Percentiles rank a stretch among this genome's conserved stretches.
phyloP scores from a whole-genome alignment of 768 basidiomycete species.

The Leucosporidium creatinivorum region DNA sequence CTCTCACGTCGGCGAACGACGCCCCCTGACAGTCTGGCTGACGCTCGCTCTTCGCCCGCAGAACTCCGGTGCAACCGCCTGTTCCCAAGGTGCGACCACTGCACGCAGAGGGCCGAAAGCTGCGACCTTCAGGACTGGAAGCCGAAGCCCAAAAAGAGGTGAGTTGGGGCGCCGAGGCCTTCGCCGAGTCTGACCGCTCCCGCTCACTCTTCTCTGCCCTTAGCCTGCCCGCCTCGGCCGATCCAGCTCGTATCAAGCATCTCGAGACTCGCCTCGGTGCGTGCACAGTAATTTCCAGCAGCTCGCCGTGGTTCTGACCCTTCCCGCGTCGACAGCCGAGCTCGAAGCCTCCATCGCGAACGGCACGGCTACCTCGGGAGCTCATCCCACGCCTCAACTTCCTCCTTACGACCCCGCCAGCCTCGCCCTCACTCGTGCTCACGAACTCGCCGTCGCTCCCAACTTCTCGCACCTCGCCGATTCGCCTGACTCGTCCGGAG shows the following conservation, averaged over 20 bases:
- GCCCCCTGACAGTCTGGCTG: too few relatives aligned
- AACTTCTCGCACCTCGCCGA: not conserved
- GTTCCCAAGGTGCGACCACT: slow-evolving; percentile 7
- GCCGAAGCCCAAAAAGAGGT: slow-evolving; percentile 1
- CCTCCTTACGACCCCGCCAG: not conserved
- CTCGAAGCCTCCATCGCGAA: slow-evolving; percentile 5
- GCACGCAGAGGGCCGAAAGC: not conserved
- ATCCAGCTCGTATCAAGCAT: not conserved
- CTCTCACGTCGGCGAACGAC: too few relatives aligned
- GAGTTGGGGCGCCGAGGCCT: not conserved
- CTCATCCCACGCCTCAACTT: not conserved
- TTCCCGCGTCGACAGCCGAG: not conserved
- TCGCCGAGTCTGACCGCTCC: not conserved
- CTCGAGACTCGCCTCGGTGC: slow-evolving; percentile 11
- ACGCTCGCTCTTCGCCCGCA: too few relatives aligned
- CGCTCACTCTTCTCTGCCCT: not conserved
- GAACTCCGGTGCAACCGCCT: slow-evolving; percentile 14
- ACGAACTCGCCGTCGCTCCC: not conserved
- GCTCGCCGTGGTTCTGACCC: too few relatives aligned
- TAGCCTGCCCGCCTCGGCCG: not conserved
- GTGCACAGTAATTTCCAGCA: not conserved
- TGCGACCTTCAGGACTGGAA: slow-evolving; percentile 8
- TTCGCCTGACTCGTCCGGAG: not conserved
- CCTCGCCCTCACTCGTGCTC: not conserved
- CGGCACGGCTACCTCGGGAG: not conserved